Percentiles rank a stretch among this genome's conserved stretches.
phyloP scores from a whole-genome alignment of 2,329 filamentous ascomycete species.

The Sporothrix dimorphospora region DNA sequence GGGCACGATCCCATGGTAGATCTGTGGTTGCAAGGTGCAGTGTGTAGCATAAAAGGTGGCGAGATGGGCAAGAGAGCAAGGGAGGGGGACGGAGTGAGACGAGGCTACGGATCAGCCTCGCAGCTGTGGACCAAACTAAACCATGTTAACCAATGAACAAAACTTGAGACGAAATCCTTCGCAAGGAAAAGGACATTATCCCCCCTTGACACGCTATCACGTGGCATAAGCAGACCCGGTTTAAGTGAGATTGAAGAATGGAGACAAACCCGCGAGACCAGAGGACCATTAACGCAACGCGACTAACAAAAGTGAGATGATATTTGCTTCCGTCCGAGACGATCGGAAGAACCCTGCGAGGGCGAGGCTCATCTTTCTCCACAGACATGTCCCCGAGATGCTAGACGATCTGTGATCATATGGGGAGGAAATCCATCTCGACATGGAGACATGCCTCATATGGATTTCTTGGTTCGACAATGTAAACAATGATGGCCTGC shows the following conservation, averaged over 20 bases:
- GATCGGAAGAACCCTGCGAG: neutral
- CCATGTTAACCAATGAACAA: neutral
- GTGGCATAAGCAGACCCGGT: conserved; percentile 8
- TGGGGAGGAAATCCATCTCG: neutral
- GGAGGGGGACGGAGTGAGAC: neutral
- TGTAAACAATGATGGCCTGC: too few relatives aligned
- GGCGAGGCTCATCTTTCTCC: neutral
- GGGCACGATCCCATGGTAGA: conserved; percentile 34
- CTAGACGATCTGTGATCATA: neutral
- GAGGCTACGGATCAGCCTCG: conserved; percentile 14
- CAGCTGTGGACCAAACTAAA: neutral
- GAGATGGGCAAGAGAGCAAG: neutral
- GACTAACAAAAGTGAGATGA: neutral
- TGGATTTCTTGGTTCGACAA: neutral
- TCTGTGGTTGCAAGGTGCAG: neutral
- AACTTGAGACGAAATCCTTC: neutral
- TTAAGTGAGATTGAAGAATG: neutral
- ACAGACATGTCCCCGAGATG: neutral
- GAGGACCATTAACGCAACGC: neutral
- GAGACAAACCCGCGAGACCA: neutral
- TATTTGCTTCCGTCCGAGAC: too few relatives aligned
- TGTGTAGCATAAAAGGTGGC: too few relatives aligned
- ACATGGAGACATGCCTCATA: neutral
- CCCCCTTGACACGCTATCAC: neutral
- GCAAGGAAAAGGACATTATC: neutral